These are phyloP conservation scores for Leccinum ochraceum DNA, from an alignment of 768 basidiomycete species.

Conservation along the genomic window DNA sequence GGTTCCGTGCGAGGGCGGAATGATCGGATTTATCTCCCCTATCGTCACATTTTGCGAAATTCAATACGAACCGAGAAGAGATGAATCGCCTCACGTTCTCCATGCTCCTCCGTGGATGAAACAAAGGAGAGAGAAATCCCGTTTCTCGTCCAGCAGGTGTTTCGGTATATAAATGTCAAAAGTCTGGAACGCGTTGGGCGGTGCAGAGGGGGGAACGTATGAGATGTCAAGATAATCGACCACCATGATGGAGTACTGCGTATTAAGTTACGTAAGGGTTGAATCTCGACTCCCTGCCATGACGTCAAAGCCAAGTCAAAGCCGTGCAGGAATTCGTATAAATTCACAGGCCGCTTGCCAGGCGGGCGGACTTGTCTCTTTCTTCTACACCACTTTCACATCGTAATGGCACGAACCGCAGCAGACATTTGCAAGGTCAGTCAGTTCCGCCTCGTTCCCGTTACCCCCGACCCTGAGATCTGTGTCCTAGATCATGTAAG, in stretches of 20 bases:
- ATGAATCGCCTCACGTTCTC: slow-evolving; percentile 56
- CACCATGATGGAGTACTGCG: slow-evolving; percentile 11
- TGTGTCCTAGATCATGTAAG: slow-evolving; percentile 46
- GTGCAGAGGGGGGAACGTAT: slow-evolving; percentile 34
- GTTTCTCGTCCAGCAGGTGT: not conserved
- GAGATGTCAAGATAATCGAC: slow-evolving; percentile 27
- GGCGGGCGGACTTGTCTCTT: not conserved
- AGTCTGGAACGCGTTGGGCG: slow-evolving; percentile 37
- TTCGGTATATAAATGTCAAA: slow-evolving; percentile 58
- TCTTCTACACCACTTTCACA: slow-evolving; percentile 13
- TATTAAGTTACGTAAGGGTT: slow-evolving; percentile 4
- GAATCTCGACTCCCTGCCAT: slow-evolving; percentile 2
- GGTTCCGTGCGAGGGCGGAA: slow-evolving; percentile 48
- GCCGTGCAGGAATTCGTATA: not conserved
- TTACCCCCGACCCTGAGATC: not conserved
- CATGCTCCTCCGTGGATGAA: slow-evolving; percentile 88
- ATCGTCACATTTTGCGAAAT: slow-evolving; percentile 10
- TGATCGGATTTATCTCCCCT: slow-evolving; percentile 78
- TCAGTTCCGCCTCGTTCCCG: slow-evolving; percentile 21
- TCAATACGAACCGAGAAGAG: not conserved
- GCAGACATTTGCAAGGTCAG: slow-evolving; percentile 80
- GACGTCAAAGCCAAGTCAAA: slow-evolving; percentile 29
- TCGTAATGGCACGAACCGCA: slow-evolving; percentile 63
- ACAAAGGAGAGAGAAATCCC: slow-evolving; percentile 44
- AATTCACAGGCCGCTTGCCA: slow-evolving; percentile 3